Evolutionary conservation across 1,139 yeast genomes (phyloP).

Genomic region (Pichia inconspicua): DNA sequence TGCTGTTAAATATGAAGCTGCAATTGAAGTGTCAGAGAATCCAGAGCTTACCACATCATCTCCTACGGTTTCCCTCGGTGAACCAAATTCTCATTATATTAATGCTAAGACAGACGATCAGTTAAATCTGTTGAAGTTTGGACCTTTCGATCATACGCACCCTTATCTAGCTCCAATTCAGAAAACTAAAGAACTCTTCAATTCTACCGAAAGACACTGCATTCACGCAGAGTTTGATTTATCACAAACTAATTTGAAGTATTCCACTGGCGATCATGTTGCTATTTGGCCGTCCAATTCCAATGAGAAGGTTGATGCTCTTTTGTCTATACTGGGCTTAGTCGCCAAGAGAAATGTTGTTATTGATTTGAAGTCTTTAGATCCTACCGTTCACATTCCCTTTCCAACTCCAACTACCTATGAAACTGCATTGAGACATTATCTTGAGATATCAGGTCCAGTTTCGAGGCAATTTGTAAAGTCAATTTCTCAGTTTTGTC

Average conservation of each 20-base stretch:
- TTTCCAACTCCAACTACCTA: constrained; percentile 90
- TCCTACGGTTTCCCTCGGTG: constrained; percentile 66
- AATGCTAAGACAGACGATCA: constrained; percentile 29
- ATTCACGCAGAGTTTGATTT: constrained; percentile 87
- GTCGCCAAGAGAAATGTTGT: constrained; percentile 45
- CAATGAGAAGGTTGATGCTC: constrained; percentile 59
- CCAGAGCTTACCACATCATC: constrained; percentile 26
- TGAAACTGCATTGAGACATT: constrained; percentile 78
- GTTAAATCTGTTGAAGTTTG: constrained; percentile 41
- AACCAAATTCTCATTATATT: constrained; percentile 65
- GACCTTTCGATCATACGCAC: constrained; percentile 78
- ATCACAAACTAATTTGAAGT: constrained; percentile 64
- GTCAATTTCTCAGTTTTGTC: constrained; percentile 79
- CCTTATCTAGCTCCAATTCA: constrained; percentile 75
- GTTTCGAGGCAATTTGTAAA: constrained; percentile 83
- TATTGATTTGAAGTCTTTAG: constrained; percentile 62
- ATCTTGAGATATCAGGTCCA: constrained; percentile 87
- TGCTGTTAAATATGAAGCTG: constrained; percentile 71
- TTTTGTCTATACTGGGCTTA: constrained; percentile 59
- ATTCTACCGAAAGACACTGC: constrained; percentile 57
- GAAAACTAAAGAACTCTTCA: constrained; percentile 62
- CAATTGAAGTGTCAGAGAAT: constrained; percentile 36
- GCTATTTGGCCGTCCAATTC: constrained; percentile 94
- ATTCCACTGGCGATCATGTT: constrained; percentile 92
- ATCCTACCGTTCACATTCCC: constrained; percentile 55